Evolutionary conservation across 352 stramenopile species (phyloP).

Genomic region (Pythium plurisporium): DNA sequence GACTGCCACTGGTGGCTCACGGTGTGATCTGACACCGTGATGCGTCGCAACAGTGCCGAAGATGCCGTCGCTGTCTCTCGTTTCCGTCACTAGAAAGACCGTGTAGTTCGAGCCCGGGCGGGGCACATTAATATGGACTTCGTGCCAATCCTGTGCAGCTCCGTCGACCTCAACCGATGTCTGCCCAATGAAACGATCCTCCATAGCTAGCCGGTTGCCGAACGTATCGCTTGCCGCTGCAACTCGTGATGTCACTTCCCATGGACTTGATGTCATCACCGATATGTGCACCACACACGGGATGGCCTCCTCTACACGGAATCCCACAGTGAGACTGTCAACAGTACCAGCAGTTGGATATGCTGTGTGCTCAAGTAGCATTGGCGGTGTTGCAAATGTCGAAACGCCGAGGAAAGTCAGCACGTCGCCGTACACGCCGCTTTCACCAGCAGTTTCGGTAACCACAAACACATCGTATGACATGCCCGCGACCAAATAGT

Average conservation of each 20-base stretch:
- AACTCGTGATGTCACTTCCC: constrained; percentile 31
- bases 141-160: constrained; percentile 32
- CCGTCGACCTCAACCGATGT: constrained; percentile 31
- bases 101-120: constrained; percentile 56
- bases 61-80: constrained; percentile 54
- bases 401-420: constrained; percentile 37
- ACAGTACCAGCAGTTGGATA: constrained; percentile 52
- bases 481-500: constrained; percentile 56
- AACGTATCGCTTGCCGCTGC: constrained; percentile 43
- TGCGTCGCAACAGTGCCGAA: constrained; percentile 68
- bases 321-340: constrained; percentile 50
- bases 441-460: constrained; percentile 42
- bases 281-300: constrained; percentile 57
- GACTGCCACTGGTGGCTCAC: constrained; percentile 30
- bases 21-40: constrained; percentile 46
- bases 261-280: constrained; percentile 38
- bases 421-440: constrained; percentile 57
- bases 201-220: constrained; percentile 59
- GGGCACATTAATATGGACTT: constrained; percentile 55
- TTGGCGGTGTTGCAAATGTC: constrained; percentile 60
- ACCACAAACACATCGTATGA: constrained; percentile 63
- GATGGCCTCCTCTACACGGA: constrained; percentile 43
- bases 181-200: constrained; percentile 48
- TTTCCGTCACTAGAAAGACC: constrained; percentile 73
- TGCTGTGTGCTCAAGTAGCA: constrained; percentile 58